Evolutionary conservation across 345 rosid genomes (phyloP).

Genomic region (Nasturtium officinale): DNA sequence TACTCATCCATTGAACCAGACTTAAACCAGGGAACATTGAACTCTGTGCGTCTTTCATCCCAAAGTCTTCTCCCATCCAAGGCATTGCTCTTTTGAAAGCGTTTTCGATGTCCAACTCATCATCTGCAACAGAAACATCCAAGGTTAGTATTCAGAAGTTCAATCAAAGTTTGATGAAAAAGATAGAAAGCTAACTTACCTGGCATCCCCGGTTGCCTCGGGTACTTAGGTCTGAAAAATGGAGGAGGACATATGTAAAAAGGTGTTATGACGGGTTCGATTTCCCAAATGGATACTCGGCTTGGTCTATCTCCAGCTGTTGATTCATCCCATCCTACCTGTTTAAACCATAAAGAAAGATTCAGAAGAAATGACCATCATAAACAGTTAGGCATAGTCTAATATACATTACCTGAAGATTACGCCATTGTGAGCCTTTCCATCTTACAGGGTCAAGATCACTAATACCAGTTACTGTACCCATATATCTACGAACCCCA

Average conservation of each 20-base stretch:
- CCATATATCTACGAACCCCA: slow-evolving; percentile 89
- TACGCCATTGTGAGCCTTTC: slow-evolving; percentile 98
- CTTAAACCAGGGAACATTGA: slow-evolving; percentile 88
- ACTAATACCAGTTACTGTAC: slow-evolving; percentile 82
- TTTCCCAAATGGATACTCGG: slow-evolving; percentile 94
- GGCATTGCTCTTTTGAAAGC: slow-evolving; percentile 94
- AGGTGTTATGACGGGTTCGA: slow-evolving; percentile 89
- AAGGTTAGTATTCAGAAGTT: slow-evolving; percentile 27
- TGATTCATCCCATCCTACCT: slow-evolving; percentile 99
- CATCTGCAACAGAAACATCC: slow-evolving; percentile 56
- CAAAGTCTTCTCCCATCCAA: slow-evolving; percentile 95
- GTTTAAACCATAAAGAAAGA: slow-evolving; percentile 32
- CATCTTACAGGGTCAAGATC: slow-evolving; percentile 92
- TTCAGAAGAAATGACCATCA: slow-evolving; percentile 16
- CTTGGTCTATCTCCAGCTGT: slow-evolving; percentile 87
- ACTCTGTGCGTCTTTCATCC: slow-evolving; percentile 77
- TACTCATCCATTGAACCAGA: slow-evolving; percentile 97
- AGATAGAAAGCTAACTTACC: slow-evolving; percentile 47
- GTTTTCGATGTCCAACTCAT: slow-evolving; percentile 79
- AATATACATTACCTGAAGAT: slow-evolving; percentile 65
- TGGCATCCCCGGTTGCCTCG: slow-evolving; percentile 86
- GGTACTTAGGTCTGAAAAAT: slow-evolving; percentile 87
- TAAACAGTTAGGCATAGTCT: background rate
- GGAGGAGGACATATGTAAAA: slow-evolving; percentile 98
- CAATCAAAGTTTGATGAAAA: background rate